Percentiles rank a stretch among this genome's conserved stretches.
Conservation (phyloP, 2,329 filamentous ascomycete genomes). For the Xylaria sp. region DNA sequence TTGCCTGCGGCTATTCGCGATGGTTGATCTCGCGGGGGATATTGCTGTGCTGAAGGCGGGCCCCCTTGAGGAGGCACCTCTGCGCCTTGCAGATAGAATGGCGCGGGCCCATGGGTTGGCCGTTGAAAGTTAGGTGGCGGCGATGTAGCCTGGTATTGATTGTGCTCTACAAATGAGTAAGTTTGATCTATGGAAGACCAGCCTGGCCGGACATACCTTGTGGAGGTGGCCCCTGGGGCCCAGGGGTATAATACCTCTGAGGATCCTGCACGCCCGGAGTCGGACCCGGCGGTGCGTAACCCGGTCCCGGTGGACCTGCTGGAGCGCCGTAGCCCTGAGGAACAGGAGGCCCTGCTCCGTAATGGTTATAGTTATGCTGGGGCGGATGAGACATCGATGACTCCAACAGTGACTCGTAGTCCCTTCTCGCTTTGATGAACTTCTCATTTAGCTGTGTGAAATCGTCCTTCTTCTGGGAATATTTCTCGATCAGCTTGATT, state of each 20-base stretch:
- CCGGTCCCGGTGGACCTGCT: constrained; percentile 47
- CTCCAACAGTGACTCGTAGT: constrained; percentile 96
- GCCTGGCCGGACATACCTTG: constrained; percentile 52
- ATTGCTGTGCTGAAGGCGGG: constrained; percentile 54
- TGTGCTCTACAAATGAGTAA: constrained; percentile 52
- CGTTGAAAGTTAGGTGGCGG: constrained; percentile 67
- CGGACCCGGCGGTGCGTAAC: constrained; percentile 57
- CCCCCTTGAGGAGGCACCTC: constrained; percentile 60
- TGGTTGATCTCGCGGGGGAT: constrained; percentile 64
- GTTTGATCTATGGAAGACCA: constrained; percentile 33
- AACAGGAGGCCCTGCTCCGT: constrained; percentile 63
- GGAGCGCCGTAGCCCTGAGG: constrained; percentile 59
- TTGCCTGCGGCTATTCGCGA: constrained; percentile 61
- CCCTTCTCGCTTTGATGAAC: constrained; percentile 97
- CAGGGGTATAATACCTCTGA: constrained; percentile 76
- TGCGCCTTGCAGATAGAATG: constrained; percentile 73
- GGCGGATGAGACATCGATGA: constrained; percentile 96
- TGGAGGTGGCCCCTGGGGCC: constrained; percentile 56
- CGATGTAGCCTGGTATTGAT: constrained; percentile 60
- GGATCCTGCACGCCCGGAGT: constrained; percentile 66
- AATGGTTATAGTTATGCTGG: constrained; percentile 79
- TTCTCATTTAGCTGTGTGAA: constrained; percentile 99
- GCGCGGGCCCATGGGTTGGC: constrained; percentile 63
- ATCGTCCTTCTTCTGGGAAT: constrained; percentile 99
- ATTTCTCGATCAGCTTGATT: constrained; percentile 98